Conservation (phyloP, 2,329 filamentous ascomycete genomes). For the Colletotrichum tamarilloi region DNA sequence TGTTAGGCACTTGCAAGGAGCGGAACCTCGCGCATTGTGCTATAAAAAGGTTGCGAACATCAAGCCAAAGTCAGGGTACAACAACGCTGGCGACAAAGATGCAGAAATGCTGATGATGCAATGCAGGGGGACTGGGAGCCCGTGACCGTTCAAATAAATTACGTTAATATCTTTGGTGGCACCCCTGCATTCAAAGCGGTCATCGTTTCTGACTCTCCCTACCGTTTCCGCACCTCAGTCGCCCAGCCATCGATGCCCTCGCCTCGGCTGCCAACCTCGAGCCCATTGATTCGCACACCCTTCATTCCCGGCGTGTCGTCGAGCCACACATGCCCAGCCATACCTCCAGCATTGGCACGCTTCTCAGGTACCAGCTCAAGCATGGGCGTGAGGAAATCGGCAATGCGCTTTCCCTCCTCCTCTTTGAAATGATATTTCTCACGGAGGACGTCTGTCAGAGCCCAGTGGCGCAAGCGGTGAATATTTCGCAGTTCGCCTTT, state of each 20-base stretch:
- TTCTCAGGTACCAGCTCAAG: conserved; percentile 88
- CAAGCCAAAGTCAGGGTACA: conserved; percentile 5
- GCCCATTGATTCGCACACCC: conserved; percentile 74
- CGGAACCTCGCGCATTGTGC: conserved; percentile 14
- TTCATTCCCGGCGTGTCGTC: conserved; percentile 92
- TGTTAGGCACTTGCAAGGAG: conserved; percentile 14
- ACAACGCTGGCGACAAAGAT: background rate
- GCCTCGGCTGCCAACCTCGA: conserved; percentile 83
- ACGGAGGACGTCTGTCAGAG: conserved; percentile 87
- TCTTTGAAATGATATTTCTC: conserved; percentile 97
- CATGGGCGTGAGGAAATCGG: conserved; percentile 90
- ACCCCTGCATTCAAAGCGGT: conserved; percentile 14
- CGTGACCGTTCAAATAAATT: conserved; percentile 22
- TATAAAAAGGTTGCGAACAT: conserved; percentile 1
- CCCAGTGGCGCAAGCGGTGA: conserved; percentile 95
- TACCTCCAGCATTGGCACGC: conserved; percentile 94
- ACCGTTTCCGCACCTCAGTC: conserved; percentile 86
- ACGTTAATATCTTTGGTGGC: conserved; percentile 26
- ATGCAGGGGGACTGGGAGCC: conserved; percentile 3
- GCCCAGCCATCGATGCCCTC: conserved; percentile 97
- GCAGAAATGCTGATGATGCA: background rate
- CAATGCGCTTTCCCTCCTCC: conserved; percentile 80
- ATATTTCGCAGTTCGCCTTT: conserved; percentile 98
- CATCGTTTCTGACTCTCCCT: conserved; percentile 41
- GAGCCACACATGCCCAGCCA: conserved; percentile 87